Evolutionary conservation across 2,329 filamentous ascomycete species (phyloP).

Genomic region (Cladosporium velox): DNA sequence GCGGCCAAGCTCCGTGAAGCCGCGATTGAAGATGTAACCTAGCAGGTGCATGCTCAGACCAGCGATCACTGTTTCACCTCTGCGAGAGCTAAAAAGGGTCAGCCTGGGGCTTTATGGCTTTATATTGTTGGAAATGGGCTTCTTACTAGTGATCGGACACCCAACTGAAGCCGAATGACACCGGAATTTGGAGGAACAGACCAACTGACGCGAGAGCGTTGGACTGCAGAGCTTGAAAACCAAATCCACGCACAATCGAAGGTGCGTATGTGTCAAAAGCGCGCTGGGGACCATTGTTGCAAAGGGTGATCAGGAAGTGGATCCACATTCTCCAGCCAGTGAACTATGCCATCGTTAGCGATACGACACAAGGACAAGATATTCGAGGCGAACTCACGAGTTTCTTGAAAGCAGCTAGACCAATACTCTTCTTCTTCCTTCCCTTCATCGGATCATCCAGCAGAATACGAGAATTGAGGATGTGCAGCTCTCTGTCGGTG

Average conservation of each 20-base stretch:
- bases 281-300: slow-evolving; percentile 36
- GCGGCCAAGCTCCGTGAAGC: slow-evolving; percentile 50
- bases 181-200: slow-evolving; percentile 46
- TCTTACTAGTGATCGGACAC: slow-evolving; percentile 56
- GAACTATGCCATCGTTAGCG: slow-evolving; percentile 39
- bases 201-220: slow-evolving; percentile 40
- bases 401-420: slow-evolving; percentile 36
- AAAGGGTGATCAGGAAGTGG: slow-evolving; percentile 38
- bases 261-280: slow-evolving; percentile 39
- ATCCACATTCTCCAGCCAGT: slow-evolving; percentile 38
- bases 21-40: slow-evolving; percentile 57
- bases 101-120: neutral
- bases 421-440: slow-evolving; percentile 35
- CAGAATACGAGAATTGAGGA: slow-evolving; percentile 33
- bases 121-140: slow-evolving; percentile 10
- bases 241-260: slow-evolving; percentile 33
- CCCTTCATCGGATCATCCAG: slow-evolving; percentile 36
- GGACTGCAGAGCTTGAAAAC: slow-evolving; percentile 31
- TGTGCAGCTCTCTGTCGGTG: slow-evolving; percentile 35
- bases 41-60: slow-evolving; percentile 52
- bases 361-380: neutral
- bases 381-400: slow-evolving; percentile 22
- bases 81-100: slow-evolving; percentile 42
- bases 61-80: slow-evolving; percentile 56
- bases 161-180: slow-evolving; percentile 55